Conservation (phyloP, 2,329 filamentous ascomycete genomes). For the Hypoxylon sp. region DNA sequence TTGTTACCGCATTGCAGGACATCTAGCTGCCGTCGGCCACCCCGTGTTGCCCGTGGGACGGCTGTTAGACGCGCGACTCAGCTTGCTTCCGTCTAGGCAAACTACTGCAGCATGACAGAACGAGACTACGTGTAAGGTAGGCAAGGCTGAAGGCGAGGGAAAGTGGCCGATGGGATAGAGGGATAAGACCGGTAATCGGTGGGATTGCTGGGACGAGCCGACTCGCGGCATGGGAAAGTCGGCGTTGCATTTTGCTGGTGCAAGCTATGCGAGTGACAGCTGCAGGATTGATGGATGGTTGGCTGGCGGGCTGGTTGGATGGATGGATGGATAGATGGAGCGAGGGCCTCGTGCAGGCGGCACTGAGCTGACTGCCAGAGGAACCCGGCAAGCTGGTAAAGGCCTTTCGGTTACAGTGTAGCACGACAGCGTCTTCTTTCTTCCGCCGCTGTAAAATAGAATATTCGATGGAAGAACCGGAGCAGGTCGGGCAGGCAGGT, state of each 20-base stretch:
- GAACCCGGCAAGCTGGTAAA: slow-evolving; percentile 34
- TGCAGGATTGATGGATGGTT: no score
- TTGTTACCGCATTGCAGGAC: slow-evolving; percentile 12
- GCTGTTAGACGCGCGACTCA: slow-evolving; percentile 12
- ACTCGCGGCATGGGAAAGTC: slow-evolving; percentile 22
- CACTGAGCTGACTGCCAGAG: slow-evolving; percentile 17
- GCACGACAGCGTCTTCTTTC: slow-evolving; percentile 14
- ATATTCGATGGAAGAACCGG: slow-evolving; percentile 32
- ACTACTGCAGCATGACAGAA: slow-evolving; percentile 35
- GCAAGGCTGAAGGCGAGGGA: slow-evolving; percentile 28
- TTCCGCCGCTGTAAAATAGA: slow-evolving; percentile 17
- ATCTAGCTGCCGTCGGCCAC: slow-evolving; percentile 10
- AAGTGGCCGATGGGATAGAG: slow-evolving; percentile 5
- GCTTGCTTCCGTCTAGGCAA: slow-evolving; percentile 24
- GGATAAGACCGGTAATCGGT: slow-evolving; percentile 2
- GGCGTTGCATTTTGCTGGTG: slow-evolving; percentile 16
- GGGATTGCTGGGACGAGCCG: slow-evolving; percentile 14
- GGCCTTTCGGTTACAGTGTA: slow-evolving; percentile 27
- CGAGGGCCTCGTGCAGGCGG: slow-evolving; percentile 14
- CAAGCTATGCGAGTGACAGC: slow-evolving; percentile 23
- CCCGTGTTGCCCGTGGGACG: slow-evolving; percentile 17
- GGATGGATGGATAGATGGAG: slow-evolving; percentile 1
- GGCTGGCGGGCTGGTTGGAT: no score
- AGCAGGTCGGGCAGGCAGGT: slow-evolving; percentile 29
- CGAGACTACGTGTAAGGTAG: slow-evolving; percentile 28